phyloP scores from a whole-genome alignment of 2,329 filamentous ascomycete species.

The Fusarium buxicola region DNA sequence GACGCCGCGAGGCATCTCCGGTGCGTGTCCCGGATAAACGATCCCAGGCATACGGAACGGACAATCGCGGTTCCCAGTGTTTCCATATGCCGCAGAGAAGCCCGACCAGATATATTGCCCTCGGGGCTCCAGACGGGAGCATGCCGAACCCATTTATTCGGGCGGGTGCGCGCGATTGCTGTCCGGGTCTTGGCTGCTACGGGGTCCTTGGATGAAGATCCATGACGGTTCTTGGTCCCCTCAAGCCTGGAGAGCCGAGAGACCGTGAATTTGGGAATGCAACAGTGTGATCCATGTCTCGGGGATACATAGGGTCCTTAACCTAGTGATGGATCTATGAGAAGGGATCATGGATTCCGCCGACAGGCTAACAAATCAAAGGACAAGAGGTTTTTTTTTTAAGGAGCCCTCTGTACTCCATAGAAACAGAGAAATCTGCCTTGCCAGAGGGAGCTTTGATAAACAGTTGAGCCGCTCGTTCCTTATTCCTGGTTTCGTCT shows the following conservation, averaged over 20 bases:
- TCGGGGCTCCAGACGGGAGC: not conserved
- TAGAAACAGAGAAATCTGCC: slow-evolving; percentile 17
- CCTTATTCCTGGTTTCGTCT: slow-evolving; percentile 3
- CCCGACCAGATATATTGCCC: not conserved
- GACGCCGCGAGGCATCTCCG: not conserved
- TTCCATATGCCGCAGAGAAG: not conserved
- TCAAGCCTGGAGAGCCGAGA: not conserved
- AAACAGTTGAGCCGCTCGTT: slow-evolving; percentile 12
- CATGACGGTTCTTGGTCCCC: slow-evolving; percentile 11
- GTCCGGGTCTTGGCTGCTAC: not conserved
- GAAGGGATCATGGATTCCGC: slow-evolving; percentile 6
- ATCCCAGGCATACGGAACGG: not conserved
- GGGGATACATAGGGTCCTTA: slow-evolving; percentile 1
- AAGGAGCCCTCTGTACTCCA: not conserved
- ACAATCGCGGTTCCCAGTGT: not conserved
- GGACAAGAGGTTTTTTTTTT: not conserved
- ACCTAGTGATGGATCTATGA: slow-evolving; percentile 2
- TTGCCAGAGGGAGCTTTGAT: slow-evolving; percentile 23
- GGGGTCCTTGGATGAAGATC: slow-evolving; percentile 14
- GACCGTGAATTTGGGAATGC: slow-evolving; percentile 8
- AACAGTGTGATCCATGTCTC: slow-evolving; percentile 24
- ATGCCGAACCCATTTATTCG: not conserved
- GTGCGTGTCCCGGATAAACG: not conserved
- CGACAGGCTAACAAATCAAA: slow-evolving; percentile 2
- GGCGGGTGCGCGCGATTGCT: not conserved